Conservation (phyloP, 2,329 filamentous ascomycete species). For the Fusarium ramigenum region DNA sequence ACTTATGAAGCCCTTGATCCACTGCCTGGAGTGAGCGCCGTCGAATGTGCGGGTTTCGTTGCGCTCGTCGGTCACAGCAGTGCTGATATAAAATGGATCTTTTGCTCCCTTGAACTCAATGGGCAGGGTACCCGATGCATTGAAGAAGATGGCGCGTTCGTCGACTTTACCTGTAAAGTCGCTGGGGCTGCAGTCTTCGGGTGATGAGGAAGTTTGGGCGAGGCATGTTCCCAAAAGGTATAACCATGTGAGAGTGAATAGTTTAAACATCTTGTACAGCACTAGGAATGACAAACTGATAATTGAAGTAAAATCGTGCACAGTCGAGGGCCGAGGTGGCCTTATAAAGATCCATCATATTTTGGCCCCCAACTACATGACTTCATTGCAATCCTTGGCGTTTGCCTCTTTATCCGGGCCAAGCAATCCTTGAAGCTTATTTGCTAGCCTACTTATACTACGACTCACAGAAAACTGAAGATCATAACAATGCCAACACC, state of each 20-base stretch:
- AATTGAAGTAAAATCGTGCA: no score
- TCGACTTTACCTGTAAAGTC: no score
- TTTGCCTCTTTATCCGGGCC: background rate
- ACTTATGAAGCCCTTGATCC: background rate
- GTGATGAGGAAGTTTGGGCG: background rate
- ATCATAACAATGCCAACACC: no score
- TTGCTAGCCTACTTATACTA: no score
- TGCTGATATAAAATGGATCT: background rate
- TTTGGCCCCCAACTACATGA: background rate
- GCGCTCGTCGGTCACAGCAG: background rate
- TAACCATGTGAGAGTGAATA: fast-evolving
- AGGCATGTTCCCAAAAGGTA: background rate
- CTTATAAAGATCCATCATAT: no score
- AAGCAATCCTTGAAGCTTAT: no score
- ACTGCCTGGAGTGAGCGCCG: no score
- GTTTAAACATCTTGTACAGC: no score
- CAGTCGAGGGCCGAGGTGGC: no score
- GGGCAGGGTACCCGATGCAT: background rate
- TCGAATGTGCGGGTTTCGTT: no score
- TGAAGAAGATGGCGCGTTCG: no score
- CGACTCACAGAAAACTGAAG: no score
- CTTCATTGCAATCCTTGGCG: background rate
- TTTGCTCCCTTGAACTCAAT: background rate
- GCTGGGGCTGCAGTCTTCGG: background rate
- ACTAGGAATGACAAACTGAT: background rate